Base-by-base conservation (phyloP, 1,139 yeast genomes). In the Nakaseomyces sp. region DNA sequence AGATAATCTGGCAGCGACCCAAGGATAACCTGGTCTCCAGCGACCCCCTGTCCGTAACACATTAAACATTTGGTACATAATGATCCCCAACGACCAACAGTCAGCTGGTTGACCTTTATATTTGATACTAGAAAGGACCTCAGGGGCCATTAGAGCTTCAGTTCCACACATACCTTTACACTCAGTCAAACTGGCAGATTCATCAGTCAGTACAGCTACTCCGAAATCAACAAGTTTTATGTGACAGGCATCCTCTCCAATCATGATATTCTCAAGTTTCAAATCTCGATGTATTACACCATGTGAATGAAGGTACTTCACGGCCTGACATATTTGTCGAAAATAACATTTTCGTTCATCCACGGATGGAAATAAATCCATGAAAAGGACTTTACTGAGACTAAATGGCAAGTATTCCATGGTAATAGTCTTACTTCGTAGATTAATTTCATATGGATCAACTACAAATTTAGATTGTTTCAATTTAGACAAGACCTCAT, bases 151-250 rank as follows among this genome's bases (percentile, higher is more conserved):
- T 18, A 45, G 37, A 7, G 32, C 44, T 26, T 43, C 46, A 2
- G 46, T 41, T 3, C 48, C 49, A 16, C 45, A 36, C 5, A 45
- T 38, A 13, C 48, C 48, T 32, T 43, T 39, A 32, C 41, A 22
- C 33, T 15, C 30, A 22, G 35, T 19, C 16, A 31, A 22, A 30
- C 16, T 39, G 10, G 12, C 8, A 13, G 16, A 4, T 3, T n/a
- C 26, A 5, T 22, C 13, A 9, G 28, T 35, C 12, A 30, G 22
- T 5, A 42, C 45, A 7, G 49, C 47, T 1, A 43, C 33, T 8
- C 49, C 49, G 37, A 46, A 46, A 22, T 46, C 49, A n/a, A 46
- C 41, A 9, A 46, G 22, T 40, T 45, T 46, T n/a, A 46, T 18
- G n/a, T 18, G 10, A 15, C 44, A 39, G 22, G 43, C 43, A 20